Evolutionary conservation across 345 rosid genomes (phyloP).

Genomic region (Arabidopsis arenosa): DNA sequence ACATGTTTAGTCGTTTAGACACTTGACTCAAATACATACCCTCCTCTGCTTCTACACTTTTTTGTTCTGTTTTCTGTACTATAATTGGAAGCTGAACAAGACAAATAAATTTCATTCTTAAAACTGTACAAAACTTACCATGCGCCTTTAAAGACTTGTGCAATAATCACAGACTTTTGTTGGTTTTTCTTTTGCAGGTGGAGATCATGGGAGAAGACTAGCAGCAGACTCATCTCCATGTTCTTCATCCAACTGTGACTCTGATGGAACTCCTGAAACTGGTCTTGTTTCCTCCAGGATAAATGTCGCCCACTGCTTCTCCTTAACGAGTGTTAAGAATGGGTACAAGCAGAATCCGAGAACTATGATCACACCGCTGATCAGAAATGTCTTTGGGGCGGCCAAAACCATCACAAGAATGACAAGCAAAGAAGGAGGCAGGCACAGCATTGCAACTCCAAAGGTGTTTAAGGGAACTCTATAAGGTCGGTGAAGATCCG

Average conservation of each 20-base stretch:
- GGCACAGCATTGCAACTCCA: conserved; percentile 67
- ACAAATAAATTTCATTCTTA: conserved; percentile 16
- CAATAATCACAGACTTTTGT: conserved; percentile 21
- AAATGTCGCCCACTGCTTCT: conserved; percentile 60
- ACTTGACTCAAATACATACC: conserved; percentile 3
- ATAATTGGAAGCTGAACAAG: conserved; percentile 25
- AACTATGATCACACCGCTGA: conserved; percentile 61
- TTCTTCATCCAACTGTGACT: conserved; percentile 43
- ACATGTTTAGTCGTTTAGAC: conserved; percentile 26
- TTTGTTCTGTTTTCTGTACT: conserved; percentile 13
- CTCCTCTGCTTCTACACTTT: conserved; percentile 12
- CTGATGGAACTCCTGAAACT: conserved; percentile 27
- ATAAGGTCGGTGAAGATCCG: conserved; percentile 78
- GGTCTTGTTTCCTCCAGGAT: conserved; percentile 37
- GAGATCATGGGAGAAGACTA: conserved; percentile 52
- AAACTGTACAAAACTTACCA: conserved; percentile 30
- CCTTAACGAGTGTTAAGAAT: conserved; percentile 53
- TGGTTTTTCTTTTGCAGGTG: conserved; percentile 11
- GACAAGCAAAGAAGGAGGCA: conserved; percentile 74
- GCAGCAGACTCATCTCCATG: conserved; percentile 59
- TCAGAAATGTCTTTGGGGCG: conserved; percentile 60
- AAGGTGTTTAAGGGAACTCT: conserved; percentile 69
- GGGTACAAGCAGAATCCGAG: conserved; percentile 71
- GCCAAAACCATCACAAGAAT: conserved; percentile 86
- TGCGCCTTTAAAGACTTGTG: not conserved